Base-by-base conservation (phyloP, 139 green algal genomes). In the Chlamydomonas applanata region DNA sequence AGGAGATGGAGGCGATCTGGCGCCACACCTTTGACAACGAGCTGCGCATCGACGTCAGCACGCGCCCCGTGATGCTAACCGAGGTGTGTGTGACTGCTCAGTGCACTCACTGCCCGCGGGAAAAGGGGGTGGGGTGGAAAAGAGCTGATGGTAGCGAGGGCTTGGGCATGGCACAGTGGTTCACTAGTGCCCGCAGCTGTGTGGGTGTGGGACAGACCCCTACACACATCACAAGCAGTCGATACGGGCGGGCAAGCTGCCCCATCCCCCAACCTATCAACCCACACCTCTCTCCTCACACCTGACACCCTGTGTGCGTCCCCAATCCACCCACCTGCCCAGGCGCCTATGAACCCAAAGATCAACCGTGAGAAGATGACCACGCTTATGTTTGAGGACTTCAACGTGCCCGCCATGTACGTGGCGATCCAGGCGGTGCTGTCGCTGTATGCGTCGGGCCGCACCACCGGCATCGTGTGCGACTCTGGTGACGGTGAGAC, bases 21-120 rank as follows among this genome's bases (percentile, higher is more conserved):
- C 91, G 97, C 73, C 92, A 98, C 87, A 98, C 94, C 36, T 98
- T 98, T 68, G 96, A 97, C 87, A 96, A 98, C 72, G 90, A 98
- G 90, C 90, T 98, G 57, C 88, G 94, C 33, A 89, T 98, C 40
- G 93, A 93, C 22, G 87, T 93, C 17, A 88, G 95, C 64, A 91
- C 98, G 82, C 94, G 97, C 70, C 94, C 94, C 32, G 89, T 98
- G 61, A 84, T 98, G 69, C 84, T 98, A 9, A 98, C 94, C 0
- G 94, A 98, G 54, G 54, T 62, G n/a, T 33, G 54, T 14, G 71
- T 79, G 81, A 25, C 85, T 85, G 17, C 45, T 88, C 13, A 91
- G 90, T 71, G 84, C 86, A 62, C 14, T 17, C 46, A 14, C 46
- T 57, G 46, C 46, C 14, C 17, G 46, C 14, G 14, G 46, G 16